These are phyloP conservation scores for Dittrichia graveolens DNA, from an alignment of 129 eudicot species.

Conservation along the genomic window DNA sequence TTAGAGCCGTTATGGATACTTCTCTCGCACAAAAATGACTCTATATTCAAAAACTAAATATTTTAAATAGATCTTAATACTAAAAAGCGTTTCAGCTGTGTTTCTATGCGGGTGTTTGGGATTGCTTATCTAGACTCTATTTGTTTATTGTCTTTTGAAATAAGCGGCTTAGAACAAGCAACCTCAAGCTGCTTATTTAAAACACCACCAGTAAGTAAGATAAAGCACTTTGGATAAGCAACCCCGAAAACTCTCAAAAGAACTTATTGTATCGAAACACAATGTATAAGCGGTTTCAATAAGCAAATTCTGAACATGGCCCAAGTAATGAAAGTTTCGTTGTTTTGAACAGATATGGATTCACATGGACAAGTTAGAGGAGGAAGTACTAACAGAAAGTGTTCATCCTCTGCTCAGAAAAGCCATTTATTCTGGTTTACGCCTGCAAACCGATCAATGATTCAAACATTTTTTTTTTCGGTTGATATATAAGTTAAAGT, in stretches of 20 bases:
- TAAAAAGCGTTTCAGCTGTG: background rate
- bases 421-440: constrained; percentile 77
- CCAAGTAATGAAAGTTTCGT: constrained; percentile 1
- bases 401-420: constrained; percentile 74
- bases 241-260: too few relatives aligned
- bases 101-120: background rate
- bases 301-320: too few relatives aligned
- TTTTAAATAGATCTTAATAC: background rate
- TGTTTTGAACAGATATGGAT: constrained; percentile 74
- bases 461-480: constrained; percentile 4
- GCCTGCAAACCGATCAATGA: constrained; percentile 42
- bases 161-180: too few relatives aligned
- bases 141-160: too few relatives aligned
- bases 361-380: constrained; percentile 73
- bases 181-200: too few relatives aligned
- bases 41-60: background rate
- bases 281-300: too few relatives aligned
- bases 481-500: constrained; percentile 1
- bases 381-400: constrained; percentile 62
- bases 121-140: too few relatives aligned
- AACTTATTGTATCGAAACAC: too few relatives aligned
- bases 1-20: background rate
- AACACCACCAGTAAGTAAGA: too few relatives aligned
- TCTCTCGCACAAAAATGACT: background rate
- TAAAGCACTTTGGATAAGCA: too few relatives aligned